phyloP scores from a whole-genome alignment of 23 red algal genomes.

The Cyanidiococcus yangmingshanensis region DNA sequence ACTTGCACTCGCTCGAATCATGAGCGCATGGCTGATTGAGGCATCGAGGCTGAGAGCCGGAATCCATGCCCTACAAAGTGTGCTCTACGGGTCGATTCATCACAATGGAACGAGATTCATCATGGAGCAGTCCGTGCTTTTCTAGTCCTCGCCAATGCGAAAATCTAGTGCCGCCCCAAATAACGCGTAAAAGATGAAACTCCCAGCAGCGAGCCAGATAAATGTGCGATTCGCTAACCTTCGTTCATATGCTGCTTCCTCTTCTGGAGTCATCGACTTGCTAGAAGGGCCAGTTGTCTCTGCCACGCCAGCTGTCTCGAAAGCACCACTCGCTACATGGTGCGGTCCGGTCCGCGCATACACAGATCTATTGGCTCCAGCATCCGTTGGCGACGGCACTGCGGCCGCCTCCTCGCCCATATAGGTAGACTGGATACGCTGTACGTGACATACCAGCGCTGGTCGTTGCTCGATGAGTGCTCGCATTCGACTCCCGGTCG shows the following conservation, averaged over 20 bases:
- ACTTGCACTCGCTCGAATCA: too few species aligned
- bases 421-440: neutral
- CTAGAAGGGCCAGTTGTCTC: neutral
- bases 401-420: neutral
- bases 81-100: too few species aligned
- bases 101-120: too few species aligned
- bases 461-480: neutral
- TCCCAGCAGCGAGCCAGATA: neutral
- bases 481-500: neutral
- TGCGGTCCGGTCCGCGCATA: neutral
- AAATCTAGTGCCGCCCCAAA: neutral
- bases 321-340: neutral
- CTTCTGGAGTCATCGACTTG: neutral
- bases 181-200: slow-evolving; percentile 11
- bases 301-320: neutral
- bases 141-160: neutral
- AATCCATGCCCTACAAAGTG: too few species aligned
- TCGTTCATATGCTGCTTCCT: neutral
- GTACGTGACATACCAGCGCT: neutral
- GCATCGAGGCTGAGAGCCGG: too few species aligned
- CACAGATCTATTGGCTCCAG: neutral
- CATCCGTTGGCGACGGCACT: neutral
- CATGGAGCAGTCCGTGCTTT: too few species aligned
- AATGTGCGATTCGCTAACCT: slow-evolving; percentile 7
- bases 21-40: too few species aligned